phyloP scores from a whole-genome alignment of 768 basidiomycete genomes.

The Hortiboletus campestris region DNA sequence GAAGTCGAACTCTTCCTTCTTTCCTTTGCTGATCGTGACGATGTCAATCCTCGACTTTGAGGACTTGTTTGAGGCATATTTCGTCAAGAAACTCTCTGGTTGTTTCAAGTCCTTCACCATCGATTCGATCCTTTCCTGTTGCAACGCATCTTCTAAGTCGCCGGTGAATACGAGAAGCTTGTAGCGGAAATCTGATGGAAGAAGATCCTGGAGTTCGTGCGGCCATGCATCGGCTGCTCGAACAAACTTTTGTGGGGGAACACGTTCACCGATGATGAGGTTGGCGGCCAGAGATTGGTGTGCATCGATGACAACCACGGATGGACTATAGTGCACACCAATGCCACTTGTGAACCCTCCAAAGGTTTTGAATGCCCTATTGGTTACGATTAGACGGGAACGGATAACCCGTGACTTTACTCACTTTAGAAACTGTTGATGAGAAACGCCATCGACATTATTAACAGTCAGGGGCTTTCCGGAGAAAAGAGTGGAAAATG shows the following conservation, averaged over 20 bases:
- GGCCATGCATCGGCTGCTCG: conserved; percentile 46
- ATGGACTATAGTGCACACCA: conserved; percentile 49
- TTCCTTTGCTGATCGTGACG: conserved; percentile 26
- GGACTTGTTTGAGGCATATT: conserved; percentile 18
- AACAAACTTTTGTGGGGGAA: conserved; percentile 46
- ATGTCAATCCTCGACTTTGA: conserved; percentile 33
- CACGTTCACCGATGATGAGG: conserved; percentile 49
- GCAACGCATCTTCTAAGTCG: conserved; percentile 22
- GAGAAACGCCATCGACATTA: conserved; percentile 37
- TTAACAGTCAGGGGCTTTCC: conserved; percentile 45
- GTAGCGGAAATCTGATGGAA: conserved; percentile 48
- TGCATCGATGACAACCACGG: conserved; percentile 33
- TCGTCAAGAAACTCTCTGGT: conserved; percentile 26
- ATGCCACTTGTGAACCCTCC: conserved; percentile 48
- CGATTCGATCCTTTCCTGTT: conserved; percentile 24
- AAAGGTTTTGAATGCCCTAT: conserved; percentile 44
- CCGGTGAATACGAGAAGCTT: conserved; percentile 49
- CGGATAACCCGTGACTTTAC: no score
- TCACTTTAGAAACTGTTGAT: conserved; percentile 46
- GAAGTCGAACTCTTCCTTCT: conserved; percentile 35
- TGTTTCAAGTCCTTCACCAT: conserved; percentile 30
- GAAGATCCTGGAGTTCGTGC: conserved; percentile 49
- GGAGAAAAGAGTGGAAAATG: conserved; percentile 51
- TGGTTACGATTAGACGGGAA: not conserved
- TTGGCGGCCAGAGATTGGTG: conserved; percentile 38